Conservation (phyloP, 2,329 filamentous ascomycete genomes). For the Aphanocladium album region DNA sequence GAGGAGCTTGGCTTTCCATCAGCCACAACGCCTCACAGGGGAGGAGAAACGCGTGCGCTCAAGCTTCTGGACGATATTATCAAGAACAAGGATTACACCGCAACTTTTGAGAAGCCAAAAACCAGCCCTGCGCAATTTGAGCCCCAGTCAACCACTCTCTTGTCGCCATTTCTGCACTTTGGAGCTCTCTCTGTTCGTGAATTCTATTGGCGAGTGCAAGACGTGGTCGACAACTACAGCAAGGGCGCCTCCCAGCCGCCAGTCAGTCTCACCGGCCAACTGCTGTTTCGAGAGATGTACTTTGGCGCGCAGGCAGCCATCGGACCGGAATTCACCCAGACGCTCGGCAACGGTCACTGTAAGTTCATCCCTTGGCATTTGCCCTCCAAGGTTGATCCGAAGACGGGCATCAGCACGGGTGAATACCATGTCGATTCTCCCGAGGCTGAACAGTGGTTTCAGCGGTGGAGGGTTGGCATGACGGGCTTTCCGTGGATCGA, state of each 20-base stretch:
- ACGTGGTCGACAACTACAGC: constrained; percentile 53
- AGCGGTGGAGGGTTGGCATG: constrained; percentile 61
- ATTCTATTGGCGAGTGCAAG: constrained; percentile 68
- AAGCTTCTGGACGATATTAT: constrained; percentile 54
- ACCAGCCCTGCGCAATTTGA: constrained; percentile 70
- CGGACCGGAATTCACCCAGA: constrained; percentile 59
- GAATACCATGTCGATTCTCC: constrained; percentile 59
- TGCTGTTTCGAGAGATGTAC: constrained; percentile 80
- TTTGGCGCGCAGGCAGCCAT: constrained; percentile 69
- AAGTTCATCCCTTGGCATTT: constrained; percentile 79
- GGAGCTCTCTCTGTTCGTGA: constrained; percentile 64
- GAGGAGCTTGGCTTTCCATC: constrained; percentile 63
- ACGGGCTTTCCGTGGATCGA: constrained; percentile 81
- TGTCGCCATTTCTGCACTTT: constrained; percentile 72
- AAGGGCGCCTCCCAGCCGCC: constrained; percentile 57
- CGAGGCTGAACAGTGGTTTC: constrained; percentile 60
- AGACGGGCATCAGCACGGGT: constrained; percentile 47
- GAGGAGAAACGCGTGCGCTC: constrained; percentile 65
- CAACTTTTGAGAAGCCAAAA: constrained; percentile 70
- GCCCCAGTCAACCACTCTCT: constrained; percentile 66
- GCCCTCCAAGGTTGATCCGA: constrained; percentile 50
- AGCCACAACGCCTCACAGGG: constrained; percentile 62
- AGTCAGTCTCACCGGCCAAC: constrained; percentile 64
- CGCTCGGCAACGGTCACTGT: constrained; percentile 58
- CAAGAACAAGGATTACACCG: constrained; percentile 59